Conservation (phyloP, 2,329 filamentous ascomycete genomes). For the Setomelanomma holmii region DNA sequence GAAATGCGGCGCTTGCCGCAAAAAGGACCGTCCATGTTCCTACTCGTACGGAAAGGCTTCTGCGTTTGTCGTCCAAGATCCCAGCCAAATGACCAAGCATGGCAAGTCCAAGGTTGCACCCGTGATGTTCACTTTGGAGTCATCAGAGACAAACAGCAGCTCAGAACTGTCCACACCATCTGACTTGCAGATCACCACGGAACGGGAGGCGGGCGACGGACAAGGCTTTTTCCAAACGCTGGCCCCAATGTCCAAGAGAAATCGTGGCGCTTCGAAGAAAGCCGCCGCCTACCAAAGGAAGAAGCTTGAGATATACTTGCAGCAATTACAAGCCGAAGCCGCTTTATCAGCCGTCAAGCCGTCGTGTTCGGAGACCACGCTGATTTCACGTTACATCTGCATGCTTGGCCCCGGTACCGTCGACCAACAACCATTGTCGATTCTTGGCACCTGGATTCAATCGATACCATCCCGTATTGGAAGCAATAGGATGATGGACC, state of each 20-base stretch:
- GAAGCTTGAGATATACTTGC: constrained; percentile 23
- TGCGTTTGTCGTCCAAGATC: constrained; percentile 37
- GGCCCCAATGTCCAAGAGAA: constrained; percentile 18
- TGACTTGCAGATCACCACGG: constrained; percentile 23
- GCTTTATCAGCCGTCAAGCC: constrained; percentile 12
- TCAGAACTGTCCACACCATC: constrained; percentile 12
- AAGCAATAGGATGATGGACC: constrained; percentile 31
- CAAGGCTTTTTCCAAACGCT: constrained; percentile 39
- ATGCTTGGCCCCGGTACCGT: constrained; percentile 26
- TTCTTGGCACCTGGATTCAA: constrained; percentile 36
- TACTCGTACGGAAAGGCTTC: constrained; percentile 37
- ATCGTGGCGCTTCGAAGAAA: constrained; percentile 19
- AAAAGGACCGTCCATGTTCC: constrained; percentile 35
- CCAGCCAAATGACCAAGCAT: constrained; percentile 38
- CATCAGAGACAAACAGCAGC: neutral
- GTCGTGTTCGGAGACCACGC: constrained; percentile 22
- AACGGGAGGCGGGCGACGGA: constrained; percentile 26
- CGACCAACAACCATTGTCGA: constrained; percentile 26
- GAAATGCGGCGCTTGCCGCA: constrained; percentile 35
- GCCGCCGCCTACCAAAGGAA: constrained; percentile 15
- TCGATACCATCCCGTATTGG: constrained; percentile 39
- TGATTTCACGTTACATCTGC: constrained; percentile 30
- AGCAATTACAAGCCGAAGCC: constrained; percentile 14
- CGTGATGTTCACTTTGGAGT: constrained; percentile 17
- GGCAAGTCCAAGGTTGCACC: constrained; percentile 28